Conservation (phyloP, 176 grass and related monocot genomes). For the Tuctoria greenei region DNA sequence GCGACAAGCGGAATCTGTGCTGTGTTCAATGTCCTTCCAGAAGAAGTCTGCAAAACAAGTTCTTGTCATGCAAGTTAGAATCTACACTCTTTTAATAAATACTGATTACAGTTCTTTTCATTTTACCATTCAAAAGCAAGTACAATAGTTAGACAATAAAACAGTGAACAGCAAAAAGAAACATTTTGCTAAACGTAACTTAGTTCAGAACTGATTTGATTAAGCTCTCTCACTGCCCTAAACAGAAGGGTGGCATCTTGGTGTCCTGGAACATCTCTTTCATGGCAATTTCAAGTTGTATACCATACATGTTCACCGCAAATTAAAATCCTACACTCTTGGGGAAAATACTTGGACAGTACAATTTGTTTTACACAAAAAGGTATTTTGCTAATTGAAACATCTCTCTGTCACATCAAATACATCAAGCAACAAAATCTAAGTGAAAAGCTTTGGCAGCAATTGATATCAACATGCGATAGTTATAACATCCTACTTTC, state of each 20-base stretch:
- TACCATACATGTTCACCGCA: background rate
- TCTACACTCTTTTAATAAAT: background rate
- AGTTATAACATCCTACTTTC: background rate
- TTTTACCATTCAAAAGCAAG: background rate
- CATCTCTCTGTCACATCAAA: background rate
- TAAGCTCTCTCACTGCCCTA: background rate
- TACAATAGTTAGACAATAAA: background rate
- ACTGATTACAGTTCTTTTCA: background rate
- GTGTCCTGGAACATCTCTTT: background rate
- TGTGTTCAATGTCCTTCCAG: slow-evolving; percentile 57
- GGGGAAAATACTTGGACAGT: background rate
- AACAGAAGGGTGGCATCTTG: background rate
- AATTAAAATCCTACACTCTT: background rate
- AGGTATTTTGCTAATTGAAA: background rate
- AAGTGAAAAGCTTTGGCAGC: background rate
- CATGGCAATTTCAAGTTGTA: background rate
- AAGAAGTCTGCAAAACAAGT: slow-evolving; percentile 43
- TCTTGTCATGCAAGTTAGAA: background rate
- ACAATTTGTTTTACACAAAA: background rate
- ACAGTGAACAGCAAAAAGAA: background rate
- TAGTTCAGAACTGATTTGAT: slow-evolving; percentile 1
- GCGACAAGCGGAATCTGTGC: slow-evolving; percentile 79
- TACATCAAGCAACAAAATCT: background rate
- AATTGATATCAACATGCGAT: background rate
- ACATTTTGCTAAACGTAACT: background rate